Conservation (phyloP, 805 yeast genomes). For the Metschnikowia matae region DNA sequence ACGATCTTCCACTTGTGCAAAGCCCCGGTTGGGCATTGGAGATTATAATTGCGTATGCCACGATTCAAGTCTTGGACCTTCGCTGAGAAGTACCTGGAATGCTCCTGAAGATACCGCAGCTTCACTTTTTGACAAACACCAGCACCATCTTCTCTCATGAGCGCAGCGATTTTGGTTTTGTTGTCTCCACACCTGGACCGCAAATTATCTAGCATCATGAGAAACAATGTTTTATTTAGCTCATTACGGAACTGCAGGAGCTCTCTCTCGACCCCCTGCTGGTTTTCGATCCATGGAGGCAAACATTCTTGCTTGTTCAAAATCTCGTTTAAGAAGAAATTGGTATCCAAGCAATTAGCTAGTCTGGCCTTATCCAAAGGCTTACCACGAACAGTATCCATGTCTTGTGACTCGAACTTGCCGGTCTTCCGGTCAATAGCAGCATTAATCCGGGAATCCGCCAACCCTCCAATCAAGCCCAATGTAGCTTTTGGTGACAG, state of each 20-base stretch:
- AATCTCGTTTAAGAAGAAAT: conserved; percentile 75
- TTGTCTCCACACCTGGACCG: background rate
- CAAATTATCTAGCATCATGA: background rate
- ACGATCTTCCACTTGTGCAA: conserved; percentile 37
- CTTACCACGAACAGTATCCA: conserved; percentile 52
- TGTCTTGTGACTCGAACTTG: conserved; percentile 53
- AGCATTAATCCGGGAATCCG: conserved; percentile 72
- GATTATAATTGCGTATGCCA: conserved; percentile 32
- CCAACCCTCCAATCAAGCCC: conserved; percentile 59
- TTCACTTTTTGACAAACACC: background rate
- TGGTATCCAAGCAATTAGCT: conserved; percentile 56
- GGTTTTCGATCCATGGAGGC: conserved; percentile 91
- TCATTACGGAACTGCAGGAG: conserved; percentile 45
- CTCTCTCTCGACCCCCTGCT: conserved; percentile 49
- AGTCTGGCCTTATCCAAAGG: conserved; percentile 52
- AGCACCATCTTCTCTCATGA: background rate
- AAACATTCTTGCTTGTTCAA: conserved; percentile 69
- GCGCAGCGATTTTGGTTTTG: background rate
- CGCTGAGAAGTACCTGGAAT: conserved; percentile 8
- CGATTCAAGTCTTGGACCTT: conserved; percentile 14
- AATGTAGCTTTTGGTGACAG: conserved; percentile 41
- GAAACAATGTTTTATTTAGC: conserved; percentile 35
- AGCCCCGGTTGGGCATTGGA: conserved; percentile 35
- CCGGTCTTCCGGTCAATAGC: conserved; percentile 60
- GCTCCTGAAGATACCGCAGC: background rate